These are phyloP conservation scores for Stenogyne calaminthoides DNA, from an alignment of 305 asterid genomes.

Conservation along the genomic window DNA sequence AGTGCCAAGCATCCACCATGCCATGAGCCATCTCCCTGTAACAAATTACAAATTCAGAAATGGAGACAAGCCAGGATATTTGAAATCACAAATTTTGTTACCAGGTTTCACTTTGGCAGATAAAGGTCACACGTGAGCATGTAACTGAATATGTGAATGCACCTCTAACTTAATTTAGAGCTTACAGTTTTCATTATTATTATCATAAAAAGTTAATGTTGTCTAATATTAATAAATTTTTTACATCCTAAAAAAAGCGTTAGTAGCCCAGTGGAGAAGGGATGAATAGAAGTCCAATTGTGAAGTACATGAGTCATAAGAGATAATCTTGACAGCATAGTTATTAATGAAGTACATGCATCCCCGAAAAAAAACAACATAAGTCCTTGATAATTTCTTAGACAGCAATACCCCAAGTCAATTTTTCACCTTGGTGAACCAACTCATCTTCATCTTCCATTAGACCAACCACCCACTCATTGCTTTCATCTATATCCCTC, in stretches of 20 bases:
- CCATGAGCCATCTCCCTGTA: conserved; percentile 99
- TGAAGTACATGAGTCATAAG: conserved; percentile 30
- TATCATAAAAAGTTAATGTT: background rate
- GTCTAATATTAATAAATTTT: conserved; percentile 8
- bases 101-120: conserved; percentile 17
- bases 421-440: too few species aligned
- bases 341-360: too few species aligned
- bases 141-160: background rate
- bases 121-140: conserved; percentile 14
- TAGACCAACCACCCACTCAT: too few species aligned
- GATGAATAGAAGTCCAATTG: background rate
- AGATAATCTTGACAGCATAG: conserved; percentile 38
- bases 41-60: conserved; percentile 26
- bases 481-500: too few species aligned
- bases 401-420: too few species aligned
- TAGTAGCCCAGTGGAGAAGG: conserved; percentile 7
- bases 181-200: conserved; percentile 9
- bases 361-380: too few species aligned
- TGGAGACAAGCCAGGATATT: conserved; percentile 19
- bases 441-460: too few species aligned
- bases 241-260: conserved; percentile 10
- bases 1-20: conserved; percentile 99
- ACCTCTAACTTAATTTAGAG: conserved; percentile 27
- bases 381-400: too few species aligned
- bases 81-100: conserved; percentile 17